These are phyloP conservation scores for Citrus trifoliata DNA, from an alignment of 345 rosid genomes.

Conservation along the genomic window DNA sequence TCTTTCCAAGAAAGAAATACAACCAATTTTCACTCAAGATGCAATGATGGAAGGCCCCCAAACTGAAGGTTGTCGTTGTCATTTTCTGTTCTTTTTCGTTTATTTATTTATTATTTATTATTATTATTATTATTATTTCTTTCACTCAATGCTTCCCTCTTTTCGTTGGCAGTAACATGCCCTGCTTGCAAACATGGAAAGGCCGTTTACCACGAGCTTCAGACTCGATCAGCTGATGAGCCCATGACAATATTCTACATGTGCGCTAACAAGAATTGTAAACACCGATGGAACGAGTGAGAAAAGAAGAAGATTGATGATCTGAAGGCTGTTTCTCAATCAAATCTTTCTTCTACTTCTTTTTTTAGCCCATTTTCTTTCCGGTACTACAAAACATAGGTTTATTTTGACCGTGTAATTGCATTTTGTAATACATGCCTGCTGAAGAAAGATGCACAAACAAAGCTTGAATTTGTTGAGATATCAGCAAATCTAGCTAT, in stretches of 20 bases:
- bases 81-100: not conserved
- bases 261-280: slow-evolving; percentile 53
- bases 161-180: slow-evolving; percentile 46
- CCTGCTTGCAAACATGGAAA: slow-evolving; percentile 52
- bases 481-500: not conserved
- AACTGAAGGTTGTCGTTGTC: slow-evolving; percentile 40
- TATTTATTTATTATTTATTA: no score
- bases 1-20: slow-evolving; percentile 47
- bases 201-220: slow-evolving; percentile 51
- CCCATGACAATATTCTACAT: slow-evolving; percentile 61
- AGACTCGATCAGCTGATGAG: slow-evolving; percentile 69
- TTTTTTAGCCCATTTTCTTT: not conserved
- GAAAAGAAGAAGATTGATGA: no score
- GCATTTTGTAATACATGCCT: not conserved
- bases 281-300: slow-evolving; percentile 42
- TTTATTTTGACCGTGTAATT: not conserved
- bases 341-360: no score
- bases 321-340: no score
- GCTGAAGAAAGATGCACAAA: not conserved
- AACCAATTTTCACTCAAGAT: slow-evolving; percentile 49
- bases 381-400: not conserved
- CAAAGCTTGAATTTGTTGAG: not conserved
- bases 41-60: slow-evolving; percentile 50
- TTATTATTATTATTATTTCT: not conserved
- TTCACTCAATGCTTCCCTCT: not conserved